These are phyloP conservation scores for Centrapalus pauciflorus DNA, from an alignment of 129 eudicot species.

Conservation along the genomic window DNA sequence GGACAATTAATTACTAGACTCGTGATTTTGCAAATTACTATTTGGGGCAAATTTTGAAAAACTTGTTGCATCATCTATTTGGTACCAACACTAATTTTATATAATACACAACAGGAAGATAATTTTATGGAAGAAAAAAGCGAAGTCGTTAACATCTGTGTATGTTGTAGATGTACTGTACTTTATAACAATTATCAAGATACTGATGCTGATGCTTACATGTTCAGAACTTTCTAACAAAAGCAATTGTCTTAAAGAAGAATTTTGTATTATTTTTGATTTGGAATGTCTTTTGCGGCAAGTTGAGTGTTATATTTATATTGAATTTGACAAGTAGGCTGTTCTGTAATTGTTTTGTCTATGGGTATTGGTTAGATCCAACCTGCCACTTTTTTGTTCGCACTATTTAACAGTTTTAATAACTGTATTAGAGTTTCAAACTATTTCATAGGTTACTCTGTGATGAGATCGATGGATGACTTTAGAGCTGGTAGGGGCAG, in stretches of 20 bases:
- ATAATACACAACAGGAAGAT: not conserved
- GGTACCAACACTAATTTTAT: not conserved
- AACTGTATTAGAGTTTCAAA: conserved; percentile 1
- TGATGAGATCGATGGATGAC: conserved; percentile 50
- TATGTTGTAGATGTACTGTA: conserved; percentile 35
- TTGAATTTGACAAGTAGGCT: conserved; percentile 12
- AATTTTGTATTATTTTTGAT: conserved; percentile 9
- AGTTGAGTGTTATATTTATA: conserved; percentile 12
- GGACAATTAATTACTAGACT: conserved; percentile 10
- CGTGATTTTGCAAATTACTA: conserved; percentile 4
- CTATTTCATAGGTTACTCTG: conserved; percentile 44
- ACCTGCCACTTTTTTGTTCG: conserved; percentile 7
- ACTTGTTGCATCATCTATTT: not conserved
- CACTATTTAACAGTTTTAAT: not conserved
- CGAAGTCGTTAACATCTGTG: conserved; percentile 19
- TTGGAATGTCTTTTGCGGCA: conserved; percentile 21
- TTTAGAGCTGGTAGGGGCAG: conserved; percentile 38
- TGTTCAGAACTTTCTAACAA: conserved; percentile 21
- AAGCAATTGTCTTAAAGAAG: conserved; percentile 4
- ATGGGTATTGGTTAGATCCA: not conserved
- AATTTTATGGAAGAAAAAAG: conserved; percentile 12
- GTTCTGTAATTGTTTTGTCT: conserved; percentile 3
- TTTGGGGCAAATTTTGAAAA: conserved; percentile 12
- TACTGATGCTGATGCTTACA: conserved; percentile 31
- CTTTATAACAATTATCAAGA: conserved; percentile 16